These are phyloP conservation scores for Populus euphratica DNA, from an alignment of 345 rosid genomes.

Conservation along the genomic window DNA sequence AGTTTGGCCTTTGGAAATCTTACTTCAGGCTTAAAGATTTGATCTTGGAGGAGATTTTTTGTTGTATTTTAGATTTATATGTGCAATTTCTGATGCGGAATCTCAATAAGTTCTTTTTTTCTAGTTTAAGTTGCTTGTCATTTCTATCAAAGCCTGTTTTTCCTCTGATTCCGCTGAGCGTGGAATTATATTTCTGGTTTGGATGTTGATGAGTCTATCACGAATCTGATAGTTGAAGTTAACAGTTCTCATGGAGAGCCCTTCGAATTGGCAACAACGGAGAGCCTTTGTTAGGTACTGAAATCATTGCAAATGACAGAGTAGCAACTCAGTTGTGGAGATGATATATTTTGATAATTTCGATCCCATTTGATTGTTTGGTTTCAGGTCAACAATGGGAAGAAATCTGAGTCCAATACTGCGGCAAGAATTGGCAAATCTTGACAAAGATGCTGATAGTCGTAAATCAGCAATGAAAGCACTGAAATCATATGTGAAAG, in stretches of 20 bases:
- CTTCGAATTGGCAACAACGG: neutral
- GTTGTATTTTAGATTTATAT: neutral
- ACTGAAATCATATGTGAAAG: conserved; percentile 73
- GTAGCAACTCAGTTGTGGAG: neutral
- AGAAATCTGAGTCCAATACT: conserved; percentile 68
- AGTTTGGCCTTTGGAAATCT: neutral
- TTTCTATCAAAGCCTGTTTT: neutral
- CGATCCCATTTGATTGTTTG: neutral
- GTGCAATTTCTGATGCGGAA: neutral
- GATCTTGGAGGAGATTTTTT: neutral
- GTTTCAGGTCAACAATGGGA: conserved; percentile 49
- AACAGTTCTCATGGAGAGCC: neutral
- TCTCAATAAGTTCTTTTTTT: neutral
- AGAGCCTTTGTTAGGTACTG: neutral
- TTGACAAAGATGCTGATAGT: conserved; percentile 76
- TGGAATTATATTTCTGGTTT: neutral
- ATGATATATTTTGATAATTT: neutral
- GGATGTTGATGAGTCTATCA: neutral
- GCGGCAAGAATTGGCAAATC: conserved; percentile 68
- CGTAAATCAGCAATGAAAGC: conserved; percentile 81
- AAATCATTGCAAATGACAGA: neutral
- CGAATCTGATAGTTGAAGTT: neutral
- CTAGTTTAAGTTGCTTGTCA: neutral
- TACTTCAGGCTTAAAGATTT: neutral
- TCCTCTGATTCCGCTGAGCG: neutral